Conservation (phyloP, 2,329 filamentous ascomycete species). For the Neocatenulostroma microsporum region DNA sequence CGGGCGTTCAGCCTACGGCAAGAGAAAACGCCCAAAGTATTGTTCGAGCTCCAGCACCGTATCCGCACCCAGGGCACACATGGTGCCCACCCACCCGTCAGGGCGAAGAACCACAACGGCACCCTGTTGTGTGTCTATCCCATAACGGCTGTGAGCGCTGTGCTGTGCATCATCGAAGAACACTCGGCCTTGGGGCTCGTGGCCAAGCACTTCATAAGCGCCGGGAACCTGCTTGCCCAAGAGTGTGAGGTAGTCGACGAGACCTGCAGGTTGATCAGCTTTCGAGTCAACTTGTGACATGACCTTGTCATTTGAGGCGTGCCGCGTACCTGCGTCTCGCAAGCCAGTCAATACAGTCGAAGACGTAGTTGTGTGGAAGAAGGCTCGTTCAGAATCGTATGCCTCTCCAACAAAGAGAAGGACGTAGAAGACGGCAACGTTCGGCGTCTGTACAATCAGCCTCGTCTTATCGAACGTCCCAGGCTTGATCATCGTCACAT, state of each 20-base stretch:
- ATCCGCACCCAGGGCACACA: constrained; percentile 3
- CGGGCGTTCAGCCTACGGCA: no score
- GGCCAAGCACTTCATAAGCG: constrained; percentile 25
- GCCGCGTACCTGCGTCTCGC: constrained; percentile 10
- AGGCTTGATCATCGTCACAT: constrained; percentile 40
- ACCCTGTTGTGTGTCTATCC: constrained; percentile 6
- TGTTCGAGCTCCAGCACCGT: constrained; percentile 6
- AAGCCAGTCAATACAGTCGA: constrained; percentile 8
- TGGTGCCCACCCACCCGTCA: constrained; percentile 17
- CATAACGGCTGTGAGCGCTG: constrained; percentile 13
- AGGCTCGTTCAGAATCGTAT: constrained; percentile 7
- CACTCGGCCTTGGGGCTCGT: constrained; percentile 18
- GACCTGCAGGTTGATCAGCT: constrained; percentile 12
- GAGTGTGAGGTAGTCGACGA: constrained; percentile 24
- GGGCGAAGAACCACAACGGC: constrained; percentile 13
- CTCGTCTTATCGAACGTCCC: constrained; percentile 39
- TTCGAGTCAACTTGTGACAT: no score
- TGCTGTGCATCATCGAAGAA: constrained; percentile 12
- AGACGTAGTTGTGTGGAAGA: background rate
- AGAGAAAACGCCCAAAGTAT: constrained; percentile 8
- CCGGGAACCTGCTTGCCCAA: constrained; percentile 23
- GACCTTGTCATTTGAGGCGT: background rate
- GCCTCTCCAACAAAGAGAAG: constrained; percentile 36
- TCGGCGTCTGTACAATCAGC: constrained; percentile 40
- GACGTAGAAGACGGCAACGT: constrained; percentile 37